These are phyloP conservation scores for Phaseolus lunatus DNA, from an alignment of 306 rosid species.

Conservation along the genomic window DNA sequence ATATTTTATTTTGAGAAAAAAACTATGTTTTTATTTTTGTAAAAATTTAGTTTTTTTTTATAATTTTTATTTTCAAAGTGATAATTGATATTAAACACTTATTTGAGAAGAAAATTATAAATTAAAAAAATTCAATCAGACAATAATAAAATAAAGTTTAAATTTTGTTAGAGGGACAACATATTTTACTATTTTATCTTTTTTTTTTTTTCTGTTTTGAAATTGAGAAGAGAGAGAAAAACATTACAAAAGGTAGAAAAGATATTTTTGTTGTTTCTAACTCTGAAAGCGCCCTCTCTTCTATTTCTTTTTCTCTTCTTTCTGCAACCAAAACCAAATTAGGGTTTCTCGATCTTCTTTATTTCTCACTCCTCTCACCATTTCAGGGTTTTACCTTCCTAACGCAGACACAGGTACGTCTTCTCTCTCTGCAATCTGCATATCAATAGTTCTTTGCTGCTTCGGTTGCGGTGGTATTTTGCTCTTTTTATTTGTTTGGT, in stretches of 20 bases:
- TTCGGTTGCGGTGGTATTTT: not conserved
- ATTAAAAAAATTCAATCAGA: no score
- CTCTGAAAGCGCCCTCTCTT: conserved; percentile 49
- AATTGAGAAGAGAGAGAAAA: conserved; percentile 9
- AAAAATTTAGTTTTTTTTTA: no score
- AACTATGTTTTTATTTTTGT: no score
- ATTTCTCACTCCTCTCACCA: conserved; percentile 42
- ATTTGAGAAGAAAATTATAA: no score
- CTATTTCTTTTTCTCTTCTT: not conserved
- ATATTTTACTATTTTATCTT: not conserved
- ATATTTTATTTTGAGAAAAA: no score
- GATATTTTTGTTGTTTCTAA: conserved; percentile 62
- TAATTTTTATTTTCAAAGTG: no score
- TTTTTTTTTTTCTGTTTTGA: not conserved
- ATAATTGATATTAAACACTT: no score
- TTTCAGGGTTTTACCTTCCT: conserved; percentile 41
- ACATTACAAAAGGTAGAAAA: not conserved
- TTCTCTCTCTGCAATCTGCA: conserved; percentile 1
- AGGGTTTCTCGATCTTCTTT: conserved; percentile 71
- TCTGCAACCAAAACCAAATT: conserved; percentile 33
- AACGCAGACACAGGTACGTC: conserved; percentile 3
- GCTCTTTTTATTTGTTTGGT: not conserved
- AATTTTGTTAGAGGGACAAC: not conserved
- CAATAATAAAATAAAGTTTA: not conserved
- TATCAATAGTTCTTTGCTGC: not conserved